Evolutionary conservation across 2,329 filamentous ascomycete genomes (phyloP), one percentile per base, ranked within the genome.

Genomic region (Exserohilum turcica): DNA sequence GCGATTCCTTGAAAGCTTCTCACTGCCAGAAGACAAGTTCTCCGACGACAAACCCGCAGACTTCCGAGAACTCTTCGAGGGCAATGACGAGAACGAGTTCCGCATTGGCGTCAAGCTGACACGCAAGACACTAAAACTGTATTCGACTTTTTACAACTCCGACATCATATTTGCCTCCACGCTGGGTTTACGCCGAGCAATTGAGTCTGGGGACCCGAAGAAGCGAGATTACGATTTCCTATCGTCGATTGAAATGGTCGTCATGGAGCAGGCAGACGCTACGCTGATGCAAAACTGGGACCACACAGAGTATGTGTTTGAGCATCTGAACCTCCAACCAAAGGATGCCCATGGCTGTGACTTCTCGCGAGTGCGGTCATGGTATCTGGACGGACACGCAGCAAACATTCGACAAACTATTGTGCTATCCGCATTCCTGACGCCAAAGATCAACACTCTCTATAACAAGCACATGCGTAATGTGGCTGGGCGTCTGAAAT

Each of bases 251-350:
- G 94, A 99, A 76, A 76, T 99, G 45, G 86, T 94, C 28, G 82
- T 97, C 40, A 82, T 96, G 56, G 94, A 99, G 73, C 92, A 97
- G 75, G 89, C 91, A 10, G 92, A 97, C 74, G 92, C 92, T 0
- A 84, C 97, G 36, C 84, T 96, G 7, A 97, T 97, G 92, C 94
- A 99, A 74, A 97, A 96, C 73, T 97, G 93, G 92, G 92, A 97
- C 68, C 93, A 99, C 71, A 85, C 97, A 56, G 90, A 95, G 73
- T 90, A 90, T 72, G 89, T 97, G 65, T 92, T 97, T 68, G 86
- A 91, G 58, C 91, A 96, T 72, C 83, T 99, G 57, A 99, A 99
- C 73, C 81, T 89, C 18, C 91, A 96, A 66, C 93, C 94, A 32
- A 91, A 88, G 68, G 90, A 96, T 65, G 85, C 91, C 0, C 92